Base-by-base conservation (phyloP, 2,329 filamentous ascomycete genomes). In the Trichophyton mentagrophytes region DNA sequence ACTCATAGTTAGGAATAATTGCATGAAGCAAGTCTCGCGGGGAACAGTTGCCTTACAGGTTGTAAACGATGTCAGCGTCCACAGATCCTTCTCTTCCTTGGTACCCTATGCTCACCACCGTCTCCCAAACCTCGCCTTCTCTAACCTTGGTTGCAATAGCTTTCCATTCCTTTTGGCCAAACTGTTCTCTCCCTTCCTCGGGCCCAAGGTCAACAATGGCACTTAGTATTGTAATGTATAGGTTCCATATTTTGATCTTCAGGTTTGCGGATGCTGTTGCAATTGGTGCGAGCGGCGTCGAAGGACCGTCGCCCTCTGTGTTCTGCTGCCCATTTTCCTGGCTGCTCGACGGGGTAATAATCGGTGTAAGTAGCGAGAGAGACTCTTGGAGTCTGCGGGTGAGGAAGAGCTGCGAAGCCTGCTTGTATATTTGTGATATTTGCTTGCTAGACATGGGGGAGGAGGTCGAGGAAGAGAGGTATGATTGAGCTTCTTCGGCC, bases 171-270 rank as follows among this genome's bases (percentile, higher is more conserved):
- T 88, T 84, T 59, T 84, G 85, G 2, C 93, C 93, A 76, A 97
- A 95, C 11, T 86, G 82, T 58, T 86, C 83, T 77, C 93, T 96
- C 57, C 92, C 93, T 73, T 96, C 91, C 66, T 96, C 89, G 1
- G 88, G 80, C 61, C 90, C 90, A 70, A 97, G 79, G 69, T 97
- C 92, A 40, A 95, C 79, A 65, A 96, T 87, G 44, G 90, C 88
- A 76, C 96, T 96, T 64, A 97, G 79, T 58, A 96, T 87, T 17
- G 91, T 96, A 65, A 97, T 82, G 72, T 97, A 99, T 68, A 99
- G 81, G 73, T 90, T 96, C 93, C 93, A 99, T 65, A 97, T 87
- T 75, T 97, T 99, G 73, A 96, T 87, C 65, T 91, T 81, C 61
- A 89, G 93, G 36, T 86, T 88, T 66, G 87, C 84, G 47, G 88